Conservation (phyloP, 176 grass and related monocot genomes). For the Sorghum bicolor region DNA sequence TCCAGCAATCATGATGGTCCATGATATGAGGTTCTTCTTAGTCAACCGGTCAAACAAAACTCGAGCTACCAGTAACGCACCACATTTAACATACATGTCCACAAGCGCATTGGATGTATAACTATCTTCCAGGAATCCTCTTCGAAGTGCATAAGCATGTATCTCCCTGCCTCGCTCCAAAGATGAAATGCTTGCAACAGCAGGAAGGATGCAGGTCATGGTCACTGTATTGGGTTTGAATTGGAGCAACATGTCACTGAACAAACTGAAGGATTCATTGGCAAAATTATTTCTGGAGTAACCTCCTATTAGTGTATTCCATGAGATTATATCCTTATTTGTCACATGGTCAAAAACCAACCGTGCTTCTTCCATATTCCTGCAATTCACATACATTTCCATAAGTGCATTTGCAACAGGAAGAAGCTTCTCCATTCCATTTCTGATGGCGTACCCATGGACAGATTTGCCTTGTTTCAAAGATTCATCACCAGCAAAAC, state of each 20-base stretch:
- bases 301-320: slow-evolving; percentile 90
- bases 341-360: slow-evolving; percentile 43
- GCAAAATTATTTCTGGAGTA: slow-evolving; percentile 63
- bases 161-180: slow-evolving; percentile 86
- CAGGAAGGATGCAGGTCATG: slow-evolving; percentile 75
- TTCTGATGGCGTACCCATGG: slow-evolving; percentile 60
- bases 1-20: slow-evolving; percentile 93
- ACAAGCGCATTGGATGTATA: slow-evolving; percentile 58
- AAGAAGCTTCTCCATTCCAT: slow-evolving; percentile 54
- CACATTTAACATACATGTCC: slow-evolving; percentile 85
- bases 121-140: slow-evolving; percentile 47
- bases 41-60: slow-evolving; percentile 61
- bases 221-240: slow-evolving; percentile 75
- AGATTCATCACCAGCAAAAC: slow-evolving; percentile 64
- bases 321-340: slow-evolving; percentile 79
- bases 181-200: slow-evolving; percentile 69
- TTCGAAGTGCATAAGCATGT: slow-evolving; percentile 56
- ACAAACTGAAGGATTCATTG: slow-evolving; percentile 63
- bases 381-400: slow-evolving; percentile 80
- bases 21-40: slow-evolving; percentile 69
- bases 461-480: slow-evolving; percentile 53
- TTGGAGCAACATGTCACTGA: slow-evolving; percentile 55
- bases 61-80: slow-evolving; percentile 53
- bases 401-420: slow-evolving; percentile 66
- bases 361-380: slow-evolving; percentile 58